Conservation (phyloP, 768 basidiomycete genomes). For the Thelephora aurantiotincta region DNA sequence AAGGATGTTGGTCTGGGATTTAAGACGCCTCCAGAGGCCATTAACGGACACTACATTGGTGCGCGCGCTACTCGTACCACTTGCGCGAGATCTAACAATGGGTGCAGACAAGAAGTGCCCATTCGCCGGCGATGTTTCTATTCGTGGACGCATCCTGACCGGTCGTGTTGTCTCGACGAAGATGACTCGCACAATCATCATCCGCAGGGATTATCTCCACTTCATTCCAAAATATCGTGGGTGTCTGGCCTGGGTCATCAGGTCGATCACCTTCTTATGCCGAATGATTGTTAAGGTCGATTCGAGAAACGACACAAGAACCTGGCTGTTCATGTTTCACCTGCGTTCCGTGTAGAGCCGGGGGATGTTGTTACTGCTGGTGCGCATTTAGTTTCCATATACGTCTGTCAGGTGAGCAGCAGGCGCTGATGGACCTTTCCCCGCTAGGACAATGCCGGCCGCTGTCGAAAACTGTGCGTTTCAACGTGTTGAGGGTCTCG, state of each 20-base stretch:
- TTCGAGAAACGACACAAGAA: slow-evolving; percentile 99
- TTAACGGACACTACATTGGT: slow-evolving; percentile 95
- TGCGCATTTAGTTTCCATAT: slow-evolving; percentile 23
- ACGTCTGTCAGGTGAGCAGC: neutral
- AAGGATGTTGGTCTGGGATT: slow-evolving; percentile 96
- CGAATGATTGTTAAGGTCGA: slow-evolving; percentile 46
- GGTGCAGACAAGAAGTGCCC: slow-evolving; percentile 96
- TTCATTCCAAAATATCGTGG: slow-evolving; percentile 98
- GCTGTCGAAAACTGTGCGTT: slow-evolving; percentile 96
- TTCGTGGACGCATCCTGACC: slow-evolving; percentile 96
- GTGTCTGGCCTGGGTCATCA: slow-evolving; percentile 17
- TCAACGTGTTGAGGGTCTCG: slow-evolving; percentile 94
- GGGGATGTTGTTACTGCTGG: slow-evolving; percentile 95
- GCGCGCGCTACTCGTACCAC: slow-evolving; percentile 18
- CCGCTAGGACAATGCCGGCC: slow-evolving; percentile 90
- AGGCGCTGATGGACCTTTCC: neutral
- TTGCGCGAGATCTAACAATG: neutral
- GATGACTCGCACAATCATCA: slow-evolving; percentile 98
- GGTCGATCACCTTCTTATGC: neutral
- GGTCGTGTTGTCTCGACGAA: slow-evolving; percentile 97
- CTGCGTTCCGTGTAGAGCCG: slow-evolving; percentile 94
- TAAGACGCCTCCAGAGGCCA: slow-evolving; percentile 93
- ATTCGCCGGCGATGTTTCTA: slow-evolving; percentile 92
- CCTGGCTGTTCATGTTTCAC: slow-evolving; percentile 91
- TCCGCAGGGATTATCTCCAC: slow-evolving; percentile 89